Conservation (phyloP, 441 rosid species). For the Gossypium schwendimanii region DNA sequence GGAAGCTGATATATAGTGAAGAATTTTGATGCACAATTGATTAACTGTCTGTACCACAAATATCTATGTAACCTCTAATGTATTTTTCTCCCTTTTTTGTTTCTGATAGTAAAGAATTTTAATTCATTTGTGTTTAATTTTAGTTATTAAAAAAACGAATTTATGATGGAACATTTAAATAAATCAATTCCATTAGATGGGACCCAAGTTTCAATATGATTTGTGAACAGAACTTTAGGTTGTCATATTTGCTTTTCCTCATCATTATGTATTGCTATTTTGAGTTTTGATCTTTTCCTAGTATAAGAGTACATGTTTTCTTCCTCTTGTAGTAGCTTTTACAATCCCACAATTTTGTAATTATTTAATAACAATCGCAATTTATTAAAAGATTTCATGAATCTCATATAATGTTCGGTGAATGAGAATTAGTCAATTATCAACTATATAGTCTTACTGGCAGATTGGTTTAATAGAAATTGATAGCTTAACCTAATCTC, state of each 20-base stretch:
- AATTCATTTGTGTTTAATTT: neutral
- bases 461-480: neutral
- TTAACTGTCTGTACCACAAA: conserved; percentile 7
- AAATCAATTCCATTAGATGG: neutral
- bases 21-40: conserved; percentile 9
- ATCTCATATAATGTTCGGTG: neutral
- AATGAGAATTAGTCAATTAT: neutral
- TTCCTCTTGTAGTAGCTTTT: neutral
- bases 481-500: neutral
- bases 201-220: neutral
- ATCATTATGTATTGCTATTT: neutral
- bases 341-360: neutral
- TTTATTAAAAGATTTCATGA: neutral
- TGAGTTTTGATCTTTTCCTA: neutral
- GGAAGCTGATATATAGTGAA: neutral
- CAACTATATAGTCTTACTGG: neutral
- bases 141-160: neutral
- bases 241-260: neutral
- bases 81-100: neutral
- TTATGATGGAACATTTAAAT: neutral
- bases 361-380: neutral
- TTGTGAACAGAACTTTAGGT: neutral
- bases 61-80: neutral
- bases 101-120: neutral
- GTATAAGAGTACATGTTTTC: neutral